Percentiles rank a stretch among this genome's conserved stretches.
These are phyloP conservation scores for Phytopythium chamaehyphon DNA, from an alignment of 352 stramenopile genomes.

Conservation along the genomic window DNA sequence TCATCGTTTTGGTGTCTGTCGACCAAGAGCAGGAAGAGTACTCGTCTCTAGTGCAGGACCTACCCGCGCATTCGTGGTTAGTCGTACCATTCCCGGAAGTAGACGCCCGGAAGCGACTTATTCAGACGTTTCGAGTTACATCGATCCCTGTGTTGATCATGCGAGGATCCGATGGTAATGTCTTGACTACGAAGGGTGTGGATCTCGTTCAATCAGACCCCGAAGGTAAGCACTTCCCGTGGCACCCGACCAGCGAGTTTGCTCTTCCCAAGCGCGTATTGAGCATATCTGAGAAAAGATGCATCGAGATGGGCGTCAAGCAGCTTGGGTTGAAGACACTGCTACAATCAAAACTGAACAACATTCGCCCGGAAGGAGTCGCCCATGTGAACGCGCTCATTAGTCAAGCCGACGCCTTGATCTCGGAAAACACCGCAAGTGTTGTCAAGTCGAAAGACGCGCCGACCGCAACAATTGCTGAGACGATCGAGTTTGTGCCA, in stretches of 20 bases:
- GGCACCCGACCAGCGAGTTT: slow-evolving; percentile 37
- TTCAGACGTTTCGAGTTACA: slow-evolving; percentile 57
- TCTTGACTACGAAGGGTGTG: slow-evolving; percentile 69
- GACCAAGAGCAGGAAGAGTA: slow-evolving; percentile 66
- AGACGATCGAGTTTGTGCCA: slow-evolving; percentile 36
- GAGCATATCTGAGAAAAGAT: slow-evolving; percentile 53
- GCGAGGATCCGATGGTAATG: slow-evolving; percentile 37
- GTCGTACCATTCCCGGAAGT: slow-evolving; percentile 75
- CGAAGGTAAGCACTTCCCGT: slow-evolving; percentile 59
- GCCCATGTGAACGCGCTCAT: slow-evolving; percentile 55
- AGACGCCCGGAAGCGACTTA: slow-evolving; percentile 60
- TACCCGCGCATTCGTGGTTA: slow-evolving; percentile 58
- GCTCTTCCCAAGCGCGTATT: slow-evolving; percentile 45
- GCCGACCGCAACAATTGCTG: slow-evolving; percentile 24
- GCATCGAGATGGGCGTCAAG: slow-evolving; percentile 62
- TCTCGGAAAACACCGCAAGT: slow-evolving; percentile 29
- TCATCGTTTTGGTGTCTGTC: slow-evolving; percentile 73
- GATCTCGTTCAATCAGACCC: slow-evolving; percentile 65
- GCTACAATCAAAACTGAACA: slow-evolving; percentile 36
- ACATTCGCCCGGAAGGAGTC: slow-evolving; percentile 35
- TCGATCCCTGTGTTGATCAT: slow-evolving; percentile 64
- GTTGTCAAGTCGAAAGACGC: slow-evolving; percentile 12
- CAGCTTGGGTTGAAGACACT: slow-evolving; percentile 77
- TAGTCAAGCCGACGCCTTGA: slow-evolving; percentile 32
- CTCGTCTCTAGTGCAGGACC: slow-evolving; percentile 37